Evolutionary conservation across 2,329 filamentous ascomycete genomes (phyloP), one percentile per base, ranked within the genome.

Genomic region (Colletotrichum brevisporum): DNA sequence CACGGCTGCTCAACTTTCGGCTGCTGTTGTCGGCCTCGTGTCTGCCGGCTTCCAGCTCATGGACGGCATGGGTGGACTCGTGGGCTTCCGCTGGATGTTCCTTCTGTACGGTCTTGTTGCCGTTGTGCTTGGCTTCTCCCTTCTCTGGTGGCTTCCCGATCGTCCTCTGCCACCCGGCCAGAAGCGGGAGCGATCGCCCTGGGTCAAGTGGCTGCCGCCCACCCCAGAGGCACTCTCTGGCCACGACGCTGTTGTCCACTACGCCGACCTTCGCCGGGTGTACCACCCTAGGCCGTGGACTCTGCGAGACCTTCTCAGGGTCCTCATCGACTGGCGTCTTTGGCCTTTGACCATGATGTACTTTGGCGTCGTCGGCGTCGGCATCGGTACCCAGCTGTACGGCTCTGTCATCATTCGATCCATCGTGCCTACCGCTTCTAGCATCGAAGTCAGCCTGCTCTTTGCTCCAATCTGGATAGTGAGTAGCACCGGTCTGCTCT

Each of bases 401-500:
- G 93, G 92, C 39, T 95, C 91, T 3, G 89, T 97, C 72, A 97
- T 97, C 74, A 96, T 97, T 75, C 86, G 88, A 16, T 89, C 90
- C 10, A 96, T 96, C 76, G 90, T 95, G 76, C 89, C 93, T 0
- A 82, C 82, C 0, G 90, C 97, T 67, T 93, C 88, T 3, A 89
- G 89, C 27, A 88, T 97, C 36, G 86, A 93, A 72, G 86, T 97
- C 71, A 95, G 92, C 81, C 82, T 97, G 75, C 85, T 97, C 31
- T 95, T 94, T 76, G 94, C 94, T 2, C 94, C 94, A 0, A 97
- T 97, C 76, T 97, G 94, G 94, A 91, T 97, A 73, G 91, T 93
- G 82, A 83, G 90, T 86, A 12, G 3, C 10, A 10, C 12, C 31
- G 26, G 26, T 56, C 75, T 58, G 74, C 21, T 2, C 9, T 31